Evolutionary conservation across 371 early-diverging fungal species (phyloP).

Genomic region (Apophysomyces sp.): DNA sequence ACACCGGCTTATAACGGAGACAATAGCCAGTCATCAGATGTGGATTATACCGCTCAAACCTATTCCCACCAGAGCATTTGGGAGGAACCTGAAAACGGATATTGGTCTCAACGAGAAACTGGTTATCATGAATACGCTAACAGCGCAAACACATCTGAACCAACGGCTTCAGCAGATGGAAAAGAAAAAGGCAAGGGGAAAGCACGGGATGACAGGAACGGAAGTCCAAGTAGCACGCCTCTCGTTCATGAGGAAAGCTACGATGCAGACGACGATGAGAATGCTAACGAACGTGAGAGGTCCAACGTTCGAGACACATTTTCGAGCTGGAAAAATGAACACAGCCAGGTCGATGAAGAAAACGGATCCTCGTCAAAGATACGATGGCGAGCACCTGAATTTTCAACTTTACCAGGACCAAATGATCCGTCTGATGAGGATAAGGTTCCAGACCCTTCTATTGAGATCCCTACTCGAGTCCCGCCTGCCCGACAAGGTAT

Average conservation of each 20-base stretch:
- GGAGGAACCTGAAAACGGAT: neutral
- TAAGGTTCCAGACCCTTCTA: neutral
- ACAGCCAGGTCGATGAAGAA: neutral
- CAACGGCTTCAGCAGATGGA: neutral
- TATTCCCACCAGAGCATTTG: neutral
- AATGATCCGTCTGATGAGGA: neutral
- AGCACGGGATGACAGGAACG: neutral
- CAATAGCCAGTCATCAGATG: neutral
- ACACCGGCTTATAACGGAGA: neutral
- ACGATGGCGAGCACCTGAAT: constrained; percentile 19
- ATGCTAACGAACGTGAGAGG: constrained; percentile 3
- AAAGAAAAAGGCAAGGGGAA: neutral
- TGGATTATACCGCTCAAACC: neutral
- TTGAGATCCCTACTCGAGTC: neutral
- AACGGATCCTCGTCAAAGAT: constrained; percentile 7
- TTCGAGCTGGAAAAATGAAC: constrained; percentile 10
- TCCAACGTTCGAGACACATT: constrained; percentile 2
- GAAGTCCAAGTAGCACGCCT: neutral
- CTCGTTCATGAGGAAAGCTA: neutral
- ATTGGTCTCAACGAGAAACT: neutral
- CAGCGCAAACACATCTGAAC: neutral
- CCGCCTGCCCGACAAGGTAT: neutral
- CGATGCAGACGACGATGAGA: neutral
- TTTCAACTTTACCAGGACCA: neutral
- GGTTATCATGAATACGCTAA: neutral